Percentiles rank a stretch among this genome's conserved stretches.
These are phyloP conservation scores for Glebionis coronaria DNA, from an alignment of 129 eudicot genomes.

Conservation along the genomic window DNA sequence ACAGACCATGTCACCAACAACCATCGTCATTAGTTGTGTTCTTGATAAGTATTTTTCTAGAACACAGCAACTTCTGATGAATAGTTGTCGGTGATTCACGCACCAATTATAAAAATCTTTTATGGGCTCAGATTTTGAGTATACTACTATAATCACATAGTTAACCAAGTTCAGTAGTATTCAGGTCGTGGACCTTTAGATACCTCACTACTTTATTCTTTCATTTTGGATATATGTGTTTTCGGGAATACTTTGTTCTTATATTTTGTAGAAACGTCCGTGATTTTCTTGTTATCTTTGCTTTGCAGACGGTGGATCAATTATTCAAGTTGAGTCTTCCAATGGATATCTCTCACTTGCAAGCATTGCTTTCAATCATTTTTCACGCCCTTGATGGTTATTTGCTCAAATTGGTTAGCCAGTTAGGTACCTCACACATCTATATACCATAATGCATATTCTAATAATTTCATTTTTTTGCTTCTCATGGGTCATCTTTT, in stretches of 20 bases:
- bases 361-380: slow-evolving; percentile 79
- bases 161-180: slow-evolving; percentile 7
- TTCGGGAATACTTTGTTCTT: background rate
- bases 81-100: too few relatives aligned
- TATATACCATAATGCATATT: slow-evolving; percentile 20
- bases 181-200: background rate
- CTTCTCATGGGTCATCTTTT: slow-evolving; percentile 15
- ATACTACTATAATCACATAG: slow-evolving; percentile 13
- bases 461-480: slow-evolving; percentile 5
- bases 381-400: slow-evolving; percentile 87
- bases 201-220: too few relatives aligned
- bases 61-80: too few relatives aligned
- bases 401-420: slow-evolving; percentile 63
- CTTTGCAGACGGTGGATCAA: slow-evolving; percentile 88
- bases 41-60: too few relatives aligned
- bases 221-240: background rate
- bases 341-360: slow-evolving; percentile 83
- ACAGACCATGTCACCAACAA: too few relatives aligned
- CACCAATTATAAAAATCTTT: too few relatives aligned
- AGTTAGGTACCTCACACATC: slow-evolving; percentile 59
- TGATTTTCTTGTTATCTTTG: slow-evolving; percentile 19
- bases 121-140: background rate
- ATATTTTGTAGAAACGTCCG: slow-evolving; percentile 1
- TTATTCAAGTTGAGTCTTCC: slow-evolving; percentile 81
- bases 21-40: too few relatives aligned